These are phyloP conservation scores for Sherardia arvensis DNA, from an alignment of 257 asterid genomes.

Conservation along the genomic window DNA sequence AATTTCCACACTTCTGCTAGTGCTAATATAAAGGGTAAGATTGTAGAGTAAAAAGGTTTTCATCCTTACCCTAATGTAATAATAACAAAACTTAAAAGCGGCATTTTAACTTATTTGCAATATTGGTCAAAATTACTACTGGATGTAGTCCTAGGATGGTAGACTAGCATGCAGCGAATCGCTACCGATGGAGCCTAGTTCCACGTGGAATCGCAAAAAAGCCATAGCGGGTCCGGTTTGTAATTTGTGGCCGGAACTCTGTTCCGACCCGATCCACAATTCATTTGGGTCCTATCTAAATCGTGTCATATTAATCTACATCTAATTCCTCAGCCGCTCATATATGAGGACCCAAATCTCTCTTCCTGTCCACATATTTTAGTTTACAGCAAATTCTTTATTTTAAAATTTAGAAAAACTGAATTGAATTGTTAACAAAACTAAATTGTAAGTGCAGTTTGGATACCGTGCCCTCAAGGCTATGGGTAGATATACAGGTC, in stretches of 20 bases:
- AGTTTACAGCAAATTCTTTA: neutral
- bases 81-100: too few relatives aligned
- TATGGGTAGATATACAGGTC: too few relatives aligned
- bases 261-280: slow-evolving; percentile 4
- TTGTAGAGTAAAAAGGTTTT: too few relatives aligned
- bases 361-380: neutral
- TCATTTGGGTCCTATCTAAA: slow-evolving; percentile 6
- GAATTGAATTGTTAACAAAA: too few relatives aligned
- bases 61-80: too few relatives aligned
- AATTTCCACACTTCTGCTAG: too few relatives aligned
- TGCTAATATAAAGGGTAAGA: too few relatives aligned
- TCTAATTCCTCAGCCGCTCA: neutral
- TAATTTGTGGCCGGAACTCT: slow-evolving; percentile 1
- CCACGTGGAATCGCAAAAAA: neutral
- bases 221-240: slow-evolving; percentile 1
- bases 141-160: neutral
- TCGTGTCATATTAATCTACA: neutral
- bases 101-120: too few relatives aligned
- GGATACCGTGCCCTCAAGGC: too few relatives aligned
- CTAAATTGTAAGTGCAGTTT: too few relatives aligned
- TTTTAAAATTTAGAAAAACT: too few relatives aligned
- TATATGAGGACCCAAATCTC: neutral
- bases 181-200: neutral
- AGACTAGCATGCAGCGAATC: neutral
- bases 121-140: neutral